Percentiles rank a stretch among this genome's conserved stretches.
Evolutionary conservation across 257 asterid species (phyloP).

Genomic region (Rauvolfia tetraphylla): DNA sequence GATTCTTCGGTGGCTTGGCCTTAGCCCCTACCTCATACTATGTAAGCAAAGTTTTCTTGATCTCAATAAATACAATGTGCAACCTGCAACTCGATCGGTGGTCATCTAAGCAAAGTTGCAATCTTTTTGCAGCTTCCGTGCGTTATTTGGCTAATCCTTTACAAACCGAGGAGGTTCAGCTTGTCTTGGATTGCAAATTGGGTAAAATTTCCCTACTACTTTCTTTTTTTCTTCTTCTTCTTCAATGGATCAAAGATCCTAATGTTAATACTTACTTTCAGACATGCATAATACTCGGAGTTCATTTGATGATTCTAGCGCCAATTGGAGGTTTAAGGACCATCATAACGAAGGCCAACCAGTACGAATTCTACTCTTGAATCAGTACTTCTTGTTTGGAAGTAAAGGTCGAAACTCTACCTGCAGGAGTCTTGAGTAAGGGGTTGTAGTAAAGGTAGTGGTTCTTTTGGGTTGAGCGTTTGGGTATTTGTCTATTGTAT

Average conservation of each 20-base stretch:
- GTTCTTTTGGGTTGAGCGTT: too few relatives aligned
- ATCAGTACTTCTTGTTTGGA: neutral
- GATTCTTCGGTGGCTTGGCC: slow-evolving; percentile 89
- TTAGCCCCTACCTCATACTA: slow-evolving; percentile 78
- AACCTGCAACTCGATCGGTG: too few relatives aligned
- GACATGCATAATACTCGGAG: slow-evolving; percentile 22
- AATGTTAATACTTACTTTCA: neutral
- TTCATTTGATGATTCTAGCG: slow-evolving; percentile 19
- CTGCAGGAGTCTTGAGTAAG: too few relatives aligned
- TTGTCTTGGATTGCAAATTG: slow-evolving; percentile 34
- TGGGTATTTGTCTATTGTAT: too few relatives aligned
- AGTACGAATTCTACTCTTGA: slow-evolving; percentile 26
- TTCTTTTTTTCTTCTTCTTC: neutral
- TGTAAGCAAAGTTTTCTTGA: slow-evolving; percentile 35
- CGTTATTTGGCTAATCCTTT: slow-evolving; percentile 34
- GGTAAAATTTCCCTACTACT: slow-evolving; percentile 15
- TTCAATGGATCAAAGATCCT: neutral
- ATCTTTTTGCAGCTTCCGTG: slow-evolving; percentile 32
- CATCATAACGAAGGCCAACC: slow-evolving; percentile 13
- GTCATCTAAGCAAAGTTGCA: neutral
- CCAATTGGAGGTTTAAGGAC: slow-evolving; percentile 30
- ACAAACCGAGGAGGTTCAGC: slow-evolving; percentile 31
- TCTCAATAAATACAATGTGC: neutral
- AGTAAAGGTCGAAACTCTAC: neutral
- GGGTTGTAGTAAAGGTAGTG: too few relatives aligned